phyloP scores from a whole-genome alignment of 495 filamentous ascomycete species.

The Glonium stellatum region DNA sequence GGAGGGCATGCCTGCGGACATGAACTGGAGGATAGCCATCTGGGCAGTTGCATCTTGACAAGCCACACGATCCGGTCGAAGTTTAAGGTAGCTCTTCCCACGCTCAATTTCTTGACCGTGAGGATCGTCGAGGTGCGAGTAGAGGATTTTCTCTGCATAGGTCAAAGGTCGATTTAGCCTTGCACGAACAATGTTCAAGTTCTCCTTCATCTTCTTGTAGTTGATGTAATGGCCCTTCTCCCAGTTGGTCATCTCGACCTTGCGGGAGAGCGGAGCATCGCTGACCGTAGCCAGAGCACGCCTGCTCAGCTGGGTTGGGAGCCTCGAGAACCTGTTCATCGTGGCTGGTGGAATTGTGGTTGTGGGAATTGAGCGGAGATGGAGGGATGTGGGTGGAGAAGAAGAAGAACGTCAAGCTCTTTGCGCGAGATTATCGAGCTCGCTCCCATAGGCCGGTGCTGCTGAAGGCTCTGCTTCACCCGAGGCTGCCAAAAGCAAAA shows the following conservation, averaged over 20 bases:
- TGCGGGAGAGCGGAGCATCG: slow-evolving; percentile 60
- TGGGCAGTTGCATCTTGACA: slow-evolving; percentile 99
- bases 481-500: slow-evolving; percentile 4
- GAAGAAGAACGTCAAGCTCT: slow-evolving; percentile 17
- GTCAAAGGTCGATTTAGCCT: slow-evolving; percentile 89
- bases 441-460: not conserved
- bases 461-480: slow-evolving; percentile 4
- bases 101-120: slow-evolving; percentile 94
- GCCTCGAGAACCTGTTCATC: slow-evolving; percentile 29
- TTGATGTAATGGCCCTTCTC: slow-evolving; percentile 78
- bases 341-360: slow-evolving; percentile 14
- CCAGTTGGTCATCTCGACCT: slow-evolving; percentile 75
- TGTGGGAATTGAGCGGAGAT: slow-evolving; percentile 10
- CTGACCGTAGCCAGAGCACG: slow-evolving; percentile 50
- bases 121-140: slow-evolving; percentile 97
- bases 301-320: slow-evolving; percentile 37
- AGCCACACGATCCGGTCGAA: slow-evolving; percentile 95
- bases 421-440: not conserved
- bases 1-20: slow-evolving; percentile 92
- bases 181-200: slow-evolving; percentile 79
- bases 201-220: slow-evolving; percentile 96
- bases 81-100: slow-evolving; percentile 87
- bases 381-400: slow-evolving; percentile 10
- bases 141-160: slow-evolving; percentile 96
- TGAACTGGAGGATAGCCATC: slow-evolving; percentile 99